Percentiles rank a stretch among this genome's conserved stretches.
These are phyloP conservation scores for Penicillium angulare DNA, from an alignment of 495 filamentous ascomycete genomes.

Conservation along the genomic window DNA sequence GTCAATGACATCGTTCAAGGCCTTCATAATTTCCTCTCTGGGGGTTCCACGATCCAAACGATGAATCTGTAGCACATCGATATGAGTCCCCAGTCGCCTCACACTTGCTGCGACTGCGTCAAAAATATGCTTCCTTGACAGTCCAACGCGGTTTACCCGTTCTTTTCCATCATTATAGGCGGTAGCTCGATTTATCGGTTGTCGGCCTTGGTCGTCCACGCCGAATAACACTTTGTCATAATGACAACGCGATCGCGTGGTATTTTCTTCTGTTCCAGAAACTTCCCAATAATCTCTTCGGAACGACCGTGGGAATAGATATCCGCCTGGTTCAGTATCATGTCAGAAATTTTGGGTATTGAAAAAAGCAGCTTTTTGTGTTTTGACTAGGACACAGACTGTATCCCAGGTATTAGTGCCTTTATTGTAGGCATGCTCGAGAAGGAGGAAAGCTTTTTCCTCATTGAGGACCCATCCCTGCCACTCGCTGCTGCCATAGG, in stretches of 20 bases:
- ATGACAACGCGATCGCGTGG: constrained; percentile 68
- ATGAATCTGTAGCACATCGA: constrained; percentile 69
- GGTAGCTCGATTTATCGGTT: background rate
- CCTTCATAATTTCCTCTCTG: constrained; percentile 70
- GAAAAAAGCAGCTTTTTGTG: background rate
- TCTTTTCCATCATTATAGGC: too few relatives aligned
- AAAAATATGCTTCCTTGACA: constrained; percentile 50
- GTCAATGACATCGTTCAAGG: constrained; percentile 66
- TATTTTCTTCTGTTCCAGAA: constrained; percentile 66
- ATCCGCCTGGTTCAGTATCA: constrained; percentile 26
- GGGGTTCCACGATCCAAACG: constrained; percentile 52
- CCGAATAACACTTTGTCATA: constrained; percentile 63
- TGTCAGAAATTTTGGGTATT: constrained; percentile 2
- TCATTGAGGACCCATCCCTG: constrained; percentile 7
- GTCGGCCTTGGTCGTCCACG: constrained; percentile 2
- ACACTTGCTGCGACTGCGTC: constrained; percentile 49
- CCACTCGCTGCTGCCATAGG: constrained; percentile 8
- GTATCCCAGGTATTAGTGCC: constrained; percentile 64
- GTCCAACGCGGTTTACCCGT: constrained; percentile 33
- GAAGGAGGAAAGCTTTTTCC: constrained; percentile 25
- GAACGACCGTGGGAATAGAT: constrained; percentile 66
- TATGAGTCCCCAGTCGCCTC: constrained; percentile 49
- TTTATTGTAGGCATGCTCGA: constrained; percentile 37
- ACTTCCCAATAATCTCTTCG: constrained; percentile 70
- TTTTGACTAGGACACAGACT: constrained; percentile 55